These are phyloP conservation scores for Conticribra guillardii DNA, from an alignment of 108 stramenopile species.

Conservation along the genomic window DNA sequence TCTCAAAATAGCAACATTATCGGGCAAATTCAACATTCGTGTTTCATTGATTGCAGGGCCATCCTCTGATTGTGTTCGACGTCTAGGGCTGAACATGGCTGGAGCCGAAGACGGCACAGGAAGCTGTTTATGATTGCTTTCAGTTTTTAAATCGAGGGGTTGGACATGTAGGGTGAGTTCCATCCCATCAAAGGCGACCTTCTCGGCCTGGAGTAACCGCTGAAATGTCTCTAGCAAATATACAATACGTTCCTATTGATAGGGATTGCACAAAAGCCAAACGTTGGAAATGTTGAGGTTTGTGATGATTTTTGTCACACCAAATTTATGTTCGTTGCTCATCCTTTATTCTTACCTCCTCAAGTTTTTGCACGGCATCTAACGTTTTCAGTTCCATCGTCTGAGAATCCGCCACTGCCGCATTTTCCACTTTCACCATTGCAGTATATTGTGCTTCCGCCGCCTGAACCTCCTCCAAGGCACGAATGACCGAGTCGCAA, in stretches of 20 bases:
- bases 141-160: conserved; percentile 27
- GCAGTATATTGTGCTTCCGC: conserved; percentile 44
- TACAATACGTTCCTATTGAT: conserved; percentile 53
- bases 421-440: conserved; percentile 57
- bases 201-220: conserved; percentile 37
- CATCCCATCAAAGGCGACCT: conserved; percentile 42
- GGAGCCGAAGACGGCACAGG: conserved; percentile 6
- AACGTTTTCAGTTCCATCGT: conserved; percentile 58
- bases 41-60: conserved; percentile 72
- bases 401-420: conserved; percentile 43
- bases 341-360: conserved; percentile 41
- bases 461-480: conserved; percentile 42
- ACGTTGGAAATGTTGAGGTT: background rate
- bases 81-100: conserved; percentile 33
- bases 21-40: conserved; percentile 66
- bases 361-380: conserved; percentile 55
- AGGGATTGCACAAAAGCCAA: background rate
- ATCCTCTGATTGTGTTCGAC: conserved; percentile 57
- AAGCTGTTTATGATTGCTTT: conserved; percentile 11
- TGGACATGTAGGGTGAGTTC: conserved; percentile 21
- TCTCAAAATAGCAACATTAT: conserved; percentile 58
- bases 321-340: background rate
- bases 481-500: conserved; percentile 29
- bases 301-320: background rate
- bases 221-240: conserved; percentile 49